Conservation (phyloP, 2,329 filamentous ascomycete genomes). For the Neopestalotiopsis sp. region DNA sequence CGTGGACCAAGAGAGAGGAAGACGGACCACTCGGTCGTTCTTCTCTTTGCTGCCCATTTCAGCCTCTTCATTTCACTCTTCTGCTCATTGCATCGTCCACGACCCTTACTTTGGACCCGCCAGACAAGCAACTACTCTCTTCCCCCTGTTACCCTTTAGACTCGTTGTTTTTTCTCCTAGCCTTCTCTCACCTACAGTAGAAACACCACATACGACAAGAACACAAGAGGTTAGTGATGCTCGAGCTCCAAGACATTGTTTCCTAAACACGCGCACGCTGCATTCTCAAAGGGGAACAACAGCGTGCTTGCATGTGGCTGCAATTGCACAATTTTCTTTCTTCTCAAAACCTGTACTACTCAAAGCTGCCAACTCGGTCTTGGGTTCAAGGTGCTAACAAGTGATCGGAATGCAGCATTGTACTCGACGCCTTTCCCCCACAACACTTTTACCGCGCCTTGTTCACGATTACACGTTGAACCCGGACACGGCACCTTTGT, state of each 20-base stretch:
- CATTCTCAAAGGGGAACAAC: not conserved
- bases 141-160: not conserved
- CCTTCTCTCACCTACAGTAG: not conserved
- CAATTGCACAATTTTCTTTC: not conserved
- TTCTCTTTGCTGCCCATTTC: not conserved
- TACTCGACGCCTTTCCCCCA: slow-evolving; percentile 4
- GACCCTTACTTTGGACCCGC: not conserved
- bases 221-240: not conserved
- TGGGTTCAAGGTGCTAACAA: not conserved
- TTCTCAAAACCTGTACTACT: not conserved
- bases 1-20: not conserved
- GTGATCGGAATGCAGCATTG: slow-evolving; percentile 15
- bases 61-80: not conserved
- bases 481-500: slow-evolving; percentile 14
- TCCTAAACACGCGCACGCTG: not conserved
- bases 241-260: not conserved
- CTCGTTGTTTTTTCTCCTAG: not conserved
- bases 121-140: not conserved
- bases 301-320: not conserved
- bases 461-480: not conserved
- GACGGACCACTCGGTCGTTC: not conserved
- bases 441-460: slow-evolving; percentile 6
- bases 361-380: not conserved
- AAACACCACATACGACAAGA: not conserved
- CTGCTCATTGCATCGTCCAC: not conserved